Base-by-base conservation (phyloP, 768 basidiomycete species). In the Tulasnella sp. region DNA sequence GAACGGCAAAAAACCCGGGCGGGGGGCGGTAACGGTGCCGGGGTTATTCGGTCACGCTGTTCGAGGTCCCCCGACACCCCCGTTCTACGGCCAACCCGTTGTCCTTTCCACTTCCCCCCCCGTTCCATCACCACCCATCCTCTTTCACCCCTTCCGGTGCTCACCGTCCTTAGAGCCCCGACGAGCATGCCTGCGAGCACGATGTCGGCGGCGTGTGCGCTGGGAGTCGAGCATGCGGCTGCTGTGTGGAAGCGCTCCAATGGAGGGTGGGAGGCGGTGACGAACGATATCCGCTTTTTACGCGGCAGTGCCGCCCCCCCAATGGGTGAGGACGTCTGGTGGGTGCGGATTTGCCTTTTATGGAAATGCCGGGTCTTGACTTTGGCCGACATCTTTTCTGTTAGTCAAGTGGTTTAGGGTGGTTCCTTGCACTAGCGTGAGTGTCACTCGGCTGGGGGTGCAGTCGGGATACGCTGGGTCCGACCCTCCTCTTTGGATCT, bases 371-470 rank as follows among this genome's bases (percentile, higher is more conserved):
- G 64, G 64, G 64, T 69, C 64, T 69, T 69, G 24, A 69, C 64
- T 69, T 16, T 69, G 64, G 64, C 64, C 64, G 64, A 69, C 64
- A 28, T 69, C 18, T 37, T 69, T 69, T 69, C 34, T 22, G 64
- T 69, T 69, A 69, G 64, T 69, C 64, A 69, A 69, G 64, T 69
- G 64, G 64, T 69, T 69, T 69, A 69, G 64, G 64, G 64, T 69
- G 64, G 64, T 69, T 69, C 64, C 64, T 69, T 69, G 64, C 64
- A 69, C 64, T 69, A 69, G 64, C 64, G 64, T 69, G 64, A 69
- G 64, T 69, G 64, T 54, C 54, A 54, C n/a, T 54, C 54, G 54
- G 54, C n/a, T 22, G 54, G 54, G 54, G 54, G 46, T 46, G 12
- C 54, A 54, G 54, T 54, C 64, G 64, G 64, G 64, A 69, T 6